phyloP scores from a whole-genome alignment of 345 rosid species.

The Eucalyptus sp. region DNA sequence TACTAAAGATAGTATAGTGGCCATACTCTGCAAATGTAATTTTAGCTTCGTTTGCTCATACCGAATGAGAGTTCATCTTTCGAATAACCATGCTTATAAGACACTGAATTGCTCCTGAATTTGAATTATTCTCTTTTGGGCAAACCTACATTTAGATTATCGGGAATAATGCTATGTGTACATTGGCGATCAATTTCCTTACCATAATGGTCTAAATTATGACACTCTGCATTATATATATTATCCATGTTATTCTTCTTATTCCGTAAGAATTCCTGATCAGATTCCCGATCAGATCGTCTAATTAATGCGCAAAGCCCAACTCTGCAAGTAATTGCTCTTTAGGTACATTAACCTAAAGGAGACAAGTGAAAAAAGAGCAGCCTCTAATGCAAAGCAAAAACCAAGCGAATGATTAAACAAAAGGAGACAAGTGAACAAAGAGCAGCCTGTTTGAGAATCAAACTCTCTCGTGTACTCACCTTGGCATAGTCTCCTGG shows the following conservation, averaged over 20 bases:
- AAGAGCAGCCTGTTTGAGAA: neutral
- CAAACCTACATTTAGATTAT: no score
- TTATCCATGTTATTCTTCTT: neutral
- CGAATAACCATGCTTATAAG: neutral
- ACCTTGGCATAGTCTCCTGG: neutral
- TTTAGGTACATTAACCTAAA: neutral
- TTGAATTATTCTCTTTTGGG: neutral
- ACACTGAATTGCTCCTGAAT: neutral
- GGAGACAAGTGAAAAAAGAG: no score
- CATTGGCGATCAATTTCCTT: neutral
- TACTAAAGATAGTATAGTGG: no score
- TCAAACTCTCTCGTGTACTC: neutral
- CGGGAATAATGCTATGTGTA: neutral
- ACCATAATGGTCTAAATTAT: neutral
- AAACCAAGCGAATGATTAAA: neutral
- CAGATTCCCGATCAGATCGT: neutral
- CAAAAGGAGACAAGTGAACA: neutral
- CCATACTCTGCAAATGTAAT: no score
- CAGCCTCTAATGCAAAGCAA: neutral
- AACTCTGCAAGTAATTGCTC: neutral
- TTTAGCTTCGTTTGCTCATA: neutral
- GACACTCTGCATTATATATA: neutral
- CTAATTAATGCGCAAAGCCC: neutral
- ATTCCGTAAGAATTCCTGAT: neutral
- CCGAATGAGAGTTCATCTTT: no score